Percentiles rank a stretch among this genome's conserved stretches.
Evolutionary conservation across 148 eudicot species (phyloP).

Genomic region (Rhododendron ovatum): DNA sequence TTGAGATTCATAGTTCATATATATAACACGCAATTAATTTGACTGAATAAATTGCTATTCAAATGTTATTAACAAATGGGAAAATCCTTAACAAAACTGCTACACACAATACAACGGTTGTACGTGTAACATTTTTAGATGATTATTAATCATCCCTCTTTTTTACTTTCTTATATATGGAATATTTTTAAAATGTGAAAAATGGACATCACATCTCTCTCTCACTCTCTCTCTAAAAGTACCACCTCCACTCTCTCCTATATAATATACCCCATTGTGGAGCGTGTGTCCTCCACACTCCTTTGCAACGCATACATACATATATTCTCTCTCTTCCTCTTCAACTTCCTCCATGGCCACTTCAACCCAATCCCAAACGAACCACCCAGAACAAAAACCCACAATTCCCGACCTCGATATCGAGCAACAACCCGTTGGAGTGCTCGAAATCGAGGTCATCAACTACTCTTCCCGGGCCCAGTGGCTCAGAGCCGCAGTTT

Average conservation of each 20-base stretch:
- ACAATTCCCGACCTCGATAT: background rate
- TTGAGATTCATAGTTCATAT: no score
- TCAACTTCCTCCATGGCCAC: background rate
- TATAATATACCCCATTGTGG: background rate
- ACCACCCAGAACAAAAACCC: background rate
- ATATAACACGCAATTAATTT: no score
- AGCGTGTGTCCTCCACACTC: constrained; percentile 4
- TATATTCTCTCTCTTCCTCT: background rate
- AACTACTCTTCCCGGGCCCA: constrained; percentile 29
- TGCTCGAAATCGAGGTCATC: background rate
- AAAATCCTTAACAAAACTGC: no score
- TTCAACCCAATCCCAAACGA: background rate
- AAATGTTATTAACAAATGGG: no score
- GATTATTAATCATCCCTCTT: no score
- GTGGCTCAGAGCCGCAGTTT: constrained; percentile 31
- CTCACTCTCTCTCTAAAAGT: background rate
- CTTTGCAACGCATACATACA: background rate
- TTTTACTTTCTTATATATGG: no score
- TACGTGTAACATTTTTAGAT: no score
- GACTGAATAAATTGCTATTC: no score
- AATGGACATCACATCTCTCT: background rate
- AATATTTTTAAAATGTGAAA: no score
- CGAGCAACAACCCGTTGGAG: background rate
- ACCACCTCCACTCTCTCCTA: background rate
- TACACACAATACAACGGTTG: no score